Evolutionary conservation across 768 basidiomycete genomes (phyloP).

Genomic region (Clavulina sp.): DNA sequence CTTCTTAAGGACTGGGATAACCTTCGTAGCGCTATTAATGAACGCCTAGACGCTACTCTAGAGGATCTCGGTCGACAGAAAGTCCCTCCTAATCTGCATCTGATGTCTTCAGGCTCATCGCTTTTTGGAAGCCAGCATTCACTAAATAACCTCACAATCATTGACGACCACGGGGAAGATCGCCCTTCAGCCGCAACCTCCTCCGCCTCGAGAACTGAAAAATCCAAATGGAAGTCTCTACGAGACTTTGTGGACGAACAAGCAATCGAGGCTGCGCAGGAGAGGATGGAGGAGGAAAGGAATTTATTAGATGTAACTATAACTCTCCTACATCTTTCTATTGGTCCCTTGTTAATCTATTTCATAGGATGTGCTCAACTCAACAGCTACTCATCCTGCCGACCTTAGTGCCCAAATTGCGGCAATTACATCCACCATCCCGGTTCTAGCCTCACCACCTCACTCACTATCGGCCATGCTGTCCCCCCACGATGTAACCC

Average conservation of each 20-base stretch:
- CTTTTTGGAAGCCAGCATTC: constrained; percentile 60
- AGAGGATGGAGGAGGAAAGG: constrained; percentile 55
- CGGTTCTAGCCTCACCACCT: constrained; percentile 9
- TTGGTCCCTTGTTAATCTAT: background rate
- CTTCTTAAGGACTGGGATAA: constrained; percentile 51
- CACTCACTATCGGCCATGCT: constrained; percentile 31
- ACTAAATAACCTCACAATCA: constrained; percentile 12
- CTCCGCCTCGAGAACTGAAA: constrained; percentile 1
- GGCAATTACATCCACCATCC: constrained; percentile 34
- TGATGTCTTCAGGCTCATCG: constrained; percentile 45
- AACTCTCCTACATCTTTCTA: background rate
- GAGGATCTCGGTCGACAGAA: constrained; percentile 54
- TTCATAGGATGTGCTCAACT: constrained; percentile 37
- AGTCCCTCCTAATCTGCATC: constrained; percentile 65
- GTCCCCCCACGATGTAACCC: constrained; percentile 37
- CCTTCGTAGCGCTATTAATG: constrained; percentile 38
- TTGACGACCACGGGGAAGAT: constrained; percentile 4
- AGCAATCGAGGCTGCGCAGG: constrained; percentile 58
- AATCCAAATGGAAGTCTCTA: constrained; percentile 53
- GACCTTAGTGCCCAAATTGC: constrained; percentile 38
- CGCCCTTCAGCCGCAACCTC: background rate
- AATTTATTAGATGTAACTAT: constrained; percentile 44
- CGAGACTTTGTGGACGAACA: constrained; percentile 77
- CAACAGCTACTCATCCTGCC: constrained; percentile 52
- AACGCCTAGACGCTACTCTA: constrained; percentile 48